phyloP scores from a whole-genome alignment of 1,284 basidiomycete species.

The Melampsora occidentalis region DNA sequence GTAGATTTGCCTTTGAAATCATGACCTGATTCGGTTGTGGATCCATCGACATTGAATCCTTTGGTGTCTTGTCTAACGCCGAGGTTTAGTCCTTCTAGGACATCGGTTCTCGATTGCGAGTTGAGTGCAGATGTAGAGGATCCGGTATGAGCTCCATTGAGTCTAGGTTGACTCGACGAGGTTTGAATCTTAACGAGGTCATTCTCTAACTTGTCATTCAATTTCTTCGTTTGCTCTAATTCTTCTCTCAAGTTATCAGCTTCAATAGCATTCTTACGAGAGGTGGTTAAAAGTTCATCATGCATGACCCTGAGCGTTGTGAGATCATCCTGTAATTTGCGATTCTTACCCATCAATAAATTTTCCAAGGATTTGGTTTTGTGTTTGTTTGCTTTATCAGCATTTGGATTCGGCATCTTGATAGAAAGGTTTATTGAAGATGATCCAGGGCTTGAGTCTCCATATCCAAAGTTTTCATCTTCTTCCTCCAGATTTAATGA shows the following conservation, averaged over 20 bases:
- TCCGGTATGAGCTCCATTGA: conserved; percentile 44
- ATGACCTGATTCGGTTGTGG: conserved; percentile 31
- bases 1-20: conserved; percentile 27
- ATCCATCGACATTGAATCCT: conserved; percentile 4
- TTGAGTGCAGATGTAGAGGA: conserved; percentile 62
- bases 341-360: conserved; percentile 88
- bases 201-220: conserved; percentile 87
- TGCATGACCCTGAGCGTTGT: conserved; percentile 82
- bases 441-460: conserved; percentile 60
- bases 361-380: conserved; percentile 80
- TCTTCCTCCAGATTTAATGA: conserved; percentile 62
- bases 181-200: conserved; percentile 79
- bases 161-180: conserved; percentile 55
- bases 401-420: conserved; percentile 74
- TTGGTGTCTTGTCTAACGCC: conserved; percentile 45
- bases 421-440: conserved; percentile 47
- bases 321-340: conserved; percentile 85
- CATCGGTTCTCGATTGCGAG: conserved; percentile 63
- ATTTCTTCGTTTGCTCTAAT: conserved; percentile 68
- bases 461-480: conserved; percentile 56
- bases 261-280: conserved; percentile 63
- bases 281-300: conserved; percentile 69
- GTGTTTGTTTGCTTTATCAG: conserved; percentile 70
- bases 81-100: conserved; percentile 49
- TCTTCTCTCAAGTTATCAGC: conserved; percentile 65